phyloP scores from a whole-genome alignment of 805 yeast species.

The Starmerella ratchasimensis region DNA sequence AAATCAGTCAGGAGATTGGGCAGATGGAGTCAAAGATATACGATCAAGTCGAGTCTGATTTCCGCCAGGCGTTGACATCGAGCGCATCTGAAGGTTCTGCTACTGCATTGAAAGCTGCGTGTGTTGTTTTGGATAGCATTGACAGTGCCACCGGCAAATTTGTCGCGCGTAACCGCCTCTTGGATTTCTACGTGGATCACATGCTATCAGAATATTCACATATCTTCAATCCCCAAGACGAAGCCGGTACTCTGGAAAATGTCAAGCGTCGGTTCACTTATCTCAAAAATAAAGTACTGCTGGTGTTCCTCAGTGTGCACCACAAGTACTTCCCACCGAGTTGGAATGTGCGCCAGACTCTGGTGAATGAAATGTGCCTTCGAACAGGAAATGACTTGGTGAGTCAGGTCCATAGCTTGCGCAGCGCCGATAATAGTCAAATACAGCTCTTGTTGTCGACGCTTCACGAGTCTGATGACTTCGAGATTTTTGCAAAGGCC shows the following conservation, averaged over 20 bases:
- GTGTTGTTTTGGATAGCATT: conserved; percentile 53
- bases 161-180: conserved; percentile 43
- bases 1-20: conserved; percentile 44
- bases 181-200: conserved; percentile 57
- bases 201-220: conserved; percentile 59
- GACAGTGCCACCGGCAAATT: conserved; percentile 28
- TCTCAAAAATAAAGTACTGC: conserved; percentile 52
- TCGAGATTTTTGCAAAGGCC: conserved; percentile 47
- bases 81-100: neutral
- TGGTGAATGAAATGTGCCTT: conserved; percentile 51
- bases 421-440: conserved; percentile 26
- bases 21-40: conserved; percentile 47
- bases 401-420: conserved; percentile 33
- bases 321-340: conserved; percentile 45
- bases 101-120: conserved; percentile 34
- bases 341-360: conserved; percentile 57
- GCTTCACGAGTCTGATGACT: conserved; percentile 65
- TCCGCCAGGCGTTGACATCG: conserved; percentile 29
- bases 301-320: conserved; percentile 36
- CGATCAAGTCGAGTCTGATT: conserved; percentile 61
- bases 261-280: conserved; percentile 67
- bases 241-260: conserved; percentile 90
- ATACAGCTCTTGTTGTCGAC: conserved; percentile 56
- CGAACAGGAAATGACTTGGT: conserved; percentile 56
- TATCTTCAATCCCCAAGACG: conserved; percentile 69